phyloP scores from a whole-genome alignment of 2,329 filamentous ascomycete genomes.

The Claviceps fusiformis region DNA sequence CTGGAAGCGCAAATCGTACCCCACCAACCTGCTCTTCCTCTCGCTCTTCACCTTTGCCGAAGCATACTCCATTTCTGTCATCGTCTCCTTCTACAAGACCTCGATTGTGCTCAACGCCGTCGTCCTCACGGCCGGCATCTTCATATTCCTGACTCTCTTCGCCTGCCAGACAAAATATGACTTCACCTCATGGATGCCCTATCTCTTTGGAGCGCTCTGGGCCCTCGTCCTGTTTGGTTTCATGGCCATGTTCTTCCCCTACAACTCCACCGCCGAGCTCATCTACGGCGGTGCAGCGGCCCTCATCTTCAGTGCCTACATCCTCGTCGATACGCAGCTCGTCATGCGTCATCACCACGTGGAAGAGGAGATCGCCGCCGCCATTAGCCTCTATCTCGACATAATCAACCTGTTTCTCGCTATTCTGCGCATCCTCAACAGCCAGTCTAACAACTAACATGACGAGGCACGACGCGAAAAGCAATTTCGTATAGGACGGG shows the following conservation, averaged over 20 bases:
- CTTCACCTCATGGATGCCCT: constrained; percentile 94
- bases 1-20: constrained; percentile 94
- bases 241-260: constrained; percentile 79
- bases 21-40: constrained; percentile 87
- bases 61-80: constrained; percentile 84
- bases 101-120: constrained; percentile 81
- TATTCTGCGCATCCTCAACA: constrained; percentile 92
- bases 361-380: constrained; percentile 92
- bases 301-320: constrained; percentile 86
- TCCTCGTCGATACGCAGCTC: constrained; percentile 91
- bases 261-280: constrained; percentile 69
- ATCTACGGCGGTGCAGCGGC: constrained; percentile 72
- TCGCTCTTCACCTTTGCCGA: constrained; percentile 80
- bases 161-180: constrained; percentile 97
- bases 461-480: neutral
- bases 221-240: constrained; percentile 84
- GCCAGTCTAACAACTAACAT: constrained; percentile 75
- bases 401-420: constrained; percentile 95
- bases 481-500: neutral
- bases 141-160: constrained; percentile 69
- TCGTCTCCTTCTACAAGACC: constrained; percentile 80
- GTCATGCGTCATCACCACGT: constrained; percentile 93
- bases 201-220: constrained; percentile 85
- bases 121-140: constrained; percentile 72
- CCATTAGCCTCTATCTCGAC: constrained; percentile 89